These are phyloP conservation scores for Stachybotrys chartarum DNA, from an alignment of 2,329 filamentous ascomycete species.

Conservation along the genomic window DNA sequence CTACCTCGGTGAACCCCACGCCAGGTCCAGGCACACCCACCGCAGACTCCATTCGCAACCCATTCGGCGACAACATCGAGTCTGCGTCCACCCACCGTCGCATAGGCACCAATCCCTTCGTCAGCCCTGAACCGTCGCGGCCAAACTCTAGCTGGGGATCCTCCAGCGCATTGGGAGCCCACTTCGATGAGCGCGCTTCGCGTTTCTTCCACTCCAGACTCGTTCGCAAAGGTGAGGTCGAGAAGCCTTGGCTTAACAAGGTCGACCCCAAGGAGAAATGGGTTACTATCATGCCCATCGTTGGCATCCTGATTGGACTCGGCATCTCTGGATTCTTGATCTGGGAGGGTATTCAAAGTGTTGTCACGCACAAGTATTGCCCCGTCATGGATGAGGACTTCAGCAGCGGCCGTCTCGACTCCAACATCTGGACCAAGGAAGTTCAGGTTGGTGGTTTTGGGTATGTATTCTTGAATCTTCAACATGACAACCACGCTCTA, in stretches of 20 bases:
- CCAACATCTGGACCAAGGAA: constrained; percentile 64
- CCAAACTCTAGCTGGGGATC: constrained; percentile 41
- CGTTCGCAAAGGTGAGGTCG: constrained; percentile 63
- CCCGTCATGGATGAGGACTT: constrained; percentile 61
- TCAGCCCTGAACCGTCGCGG: constrained; percentile 36
- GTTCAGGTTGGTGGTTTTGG: constrained; percentile 69
- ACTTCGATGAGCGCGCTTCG: constrained; percentile 30
- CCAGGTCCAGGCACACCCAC: constrained; percentile 34
- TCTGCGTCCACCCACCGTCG: constrained; percentile 25
- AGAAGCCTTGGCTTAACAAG: constrained; percentile 71
- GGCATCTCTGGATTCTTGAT: constrained; percentile 63
- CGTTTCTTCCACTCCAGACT: constrained; percentile 69
- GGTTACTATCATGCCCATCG: constrained; percentile 71
- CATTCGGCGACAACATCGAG: constrained; percentile 32
- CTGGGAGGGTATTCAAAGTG: constrained; percentile 65
- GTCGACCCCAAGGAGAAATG: constrained; percentile 76
- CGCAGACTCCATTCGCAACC: constrained; percentile 30
- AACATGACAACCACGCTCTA: background rate
- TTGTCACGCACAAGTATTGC: constrained; percentile 70
- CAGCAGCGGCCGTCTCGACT: constrained; percentile 46
- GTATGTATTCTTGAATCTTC: constrained; percentile 37
- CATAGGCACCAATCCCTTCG: constrained; percentile 34
- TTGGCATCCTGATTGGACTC: constrained; percentile 64
- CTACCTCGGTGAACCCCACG: constrained; percentile 29
- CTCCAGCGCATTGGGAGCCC: constrained; percentile 29